phyloP scores from a whole-genome alignment of 2,329 filamentous ascomycete genomes.

The Hymenoscyphus scutula region DNA sequence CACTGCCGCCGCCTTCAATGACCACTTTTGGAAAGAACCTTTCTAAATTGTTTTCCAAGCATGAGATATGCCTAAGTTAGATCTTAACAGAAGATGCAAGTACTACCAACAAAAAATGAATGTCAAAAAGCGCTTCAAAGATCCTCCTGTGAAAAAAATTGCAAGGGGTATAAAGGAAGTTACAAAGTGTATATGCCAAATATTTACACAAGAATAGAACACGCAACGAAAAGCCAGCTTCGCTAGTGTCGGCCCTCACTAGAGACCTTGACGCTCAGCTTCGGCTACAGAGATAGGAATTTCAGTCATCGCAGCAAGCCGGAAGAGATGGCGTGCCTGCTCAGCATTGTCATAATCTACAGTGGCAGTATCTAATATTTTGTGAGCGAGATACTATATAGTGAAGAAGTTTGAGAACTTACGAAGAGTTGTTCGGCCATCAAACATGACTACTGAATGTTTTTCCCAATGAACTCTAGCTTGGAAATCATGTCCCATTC shows the following conservation, averaged over 20 bases:
- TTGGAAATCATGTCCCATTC: constrained; percentile 67
- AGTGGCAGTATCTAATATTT: constrained; percentile 45
- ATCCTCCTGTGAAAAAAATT: neutral
- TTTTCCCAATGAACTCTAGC: constrained; percentile 65
- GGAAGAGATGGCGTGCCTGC: constrained; percentile 49
- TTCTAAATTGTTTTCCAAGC: neutral
- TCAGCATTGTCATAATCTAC: constrained; percentile 49
- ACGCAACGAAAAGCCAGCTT: neutral
- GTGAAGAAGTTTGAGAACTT: constrained; percentile 28
- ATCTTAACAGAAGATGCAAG: neutral
- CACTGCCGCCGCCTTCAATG: too few species aligned
- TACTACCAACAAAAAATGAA: neutral
- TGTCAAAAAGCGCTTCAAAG: neutral
- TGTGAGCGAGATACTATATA: constrained; percentile 7
- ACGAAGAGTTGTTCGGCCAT: constrained; percentile 47
- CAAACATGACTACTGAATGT: constrained; percentile 49
- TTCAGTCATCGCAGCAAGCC: constrained; percentile 48
- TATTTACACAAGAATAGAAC: neutral
- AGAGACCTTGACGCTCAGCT: neutral
- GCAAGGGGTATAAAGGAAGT: constrained; percentile 1
- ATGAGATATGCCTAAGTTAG: neutral
- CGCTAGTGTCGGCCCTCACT: neutral
- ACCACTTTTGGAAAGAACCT: neutral
- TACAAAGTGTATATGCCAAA: neutral
- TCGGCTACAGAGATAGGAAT: constrained; percentile 42